These are phyloP conservation scores for Alternaria sp. DNA, from an alignment of 2,329 filamentous ascomycete genomes.

Conservation along the genomic window DNA sequence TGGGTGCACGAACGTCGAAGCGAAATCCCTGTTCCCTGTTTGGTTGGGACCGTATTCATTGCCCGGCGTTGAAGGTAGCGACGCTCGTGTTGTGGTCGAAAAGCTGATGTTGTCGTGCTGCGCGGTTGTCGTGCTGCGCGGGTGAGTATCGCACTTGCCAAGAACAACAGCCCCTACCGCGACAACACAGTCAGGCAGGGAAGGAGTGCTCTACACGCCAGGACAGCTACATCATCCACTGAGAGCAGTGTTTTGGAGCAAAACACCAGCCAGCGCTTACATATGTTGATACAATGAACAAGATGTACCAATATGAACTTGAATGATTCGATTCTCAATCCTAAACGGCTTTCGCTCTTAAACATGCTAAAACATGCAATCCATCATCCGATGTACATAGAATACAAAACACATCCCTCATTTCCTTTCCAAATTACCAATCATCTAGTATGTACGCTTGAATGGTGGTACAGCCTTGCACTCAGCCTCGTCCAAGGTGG, in stretches of 20 bases:
- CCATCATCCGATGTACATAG: constrained; percentile 45
- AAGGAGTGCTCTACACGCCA: not conserved
- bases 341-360: not conserved
- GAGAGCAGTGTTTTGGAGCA: not conserved
- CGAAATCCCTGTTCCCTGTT: not conserved
- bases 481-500: constrained; percentile 91
- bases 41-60: not conserved
- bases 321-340: not conserved
- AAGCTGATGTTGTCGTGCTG: not conserved
- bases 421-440: not conserved
- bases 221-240: not conserved
- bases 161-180: not conserved
- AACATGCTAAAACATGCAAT: constrained; percentile 18
- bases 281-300: not conserved
- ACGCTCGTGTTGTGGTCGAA: not conserved
- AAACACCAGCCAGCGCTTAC: not conserved
- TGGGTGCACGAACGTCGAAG: not conserved
- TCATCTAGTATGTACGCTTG: constrained; percentile 82
- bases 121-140: not conserved
- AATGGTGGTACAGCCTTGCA: constrained; percentile 96
- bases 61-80: not conserved
- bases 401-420: constrained; percentile 32
- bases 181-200: not conserved
- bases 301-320: not conserved
- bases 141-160: not conserved